These are phyloP conservation scores for Balakata baccata DNA, from an alignment of 345 rosid species.

Conservation along the genomic window DNA sequence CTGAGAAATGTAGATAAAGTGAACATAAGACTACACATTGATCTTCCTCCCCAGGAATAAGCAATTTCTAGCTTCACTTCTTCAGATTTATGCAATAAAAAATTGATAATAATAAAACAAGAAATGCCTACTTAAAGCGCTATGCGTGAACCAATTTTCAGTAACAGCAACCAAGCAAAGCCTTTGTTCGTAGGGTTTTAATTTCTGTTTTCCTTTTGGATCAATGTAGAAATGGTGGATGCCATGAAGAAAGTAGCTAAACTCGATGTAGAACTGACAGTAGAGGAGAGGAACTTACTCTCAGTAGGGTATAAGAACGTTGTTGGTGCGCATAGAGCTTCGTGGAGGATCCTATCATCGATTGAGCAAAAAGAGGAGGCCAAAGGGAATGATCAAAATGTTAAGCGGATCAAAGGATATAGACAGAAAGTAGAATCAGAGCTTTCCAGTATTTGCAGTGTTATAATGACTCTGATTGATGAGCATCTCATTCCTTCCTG, in stretches of 20 bases:
- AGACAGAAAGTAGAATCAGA: slow-evolving; percentile 63
- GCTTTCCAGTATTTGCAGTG: slow-evolving; percentile 47
- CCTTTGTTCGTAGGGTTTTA: background rate
- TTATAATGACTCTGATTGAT: slow-evolving; percentile 57
- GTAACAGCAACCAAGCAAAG: background rate
- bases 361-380: slow-evolving; percentile 24
- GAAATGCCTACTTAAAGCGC: background rate
- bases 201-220: background rate
- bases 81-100: background rate
- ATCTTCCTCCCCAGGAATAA: background rate
- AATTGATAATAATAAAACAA: too few relatives aligned
- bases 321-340: slow-evolving; percentile 18
- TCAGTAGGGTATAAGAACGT: slow-evolving; percentile 24
- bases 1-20: background rate
- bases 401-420: slow-evolving; percentile 49
- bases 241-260: slow-evolving; percentile 26
- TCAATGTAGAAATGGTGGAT: slow-evolving; percentile 22
- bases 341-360: slow-evolving; percentile 23
- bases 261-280: slow-evolving; percentile 18
- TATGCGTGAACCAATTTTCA: background rate
- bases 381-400: slow-evolving; percentile 54
- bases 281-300: slow-evolving; percentile 26
- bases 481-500: slow-evolving; percentile 66
- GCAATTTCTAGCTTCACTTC: background rate
- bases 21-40: background rate